Evolutionary conservation across 352 stramenopile species (phyloP).

Genomic region (Peronospora destructor): DNA sequence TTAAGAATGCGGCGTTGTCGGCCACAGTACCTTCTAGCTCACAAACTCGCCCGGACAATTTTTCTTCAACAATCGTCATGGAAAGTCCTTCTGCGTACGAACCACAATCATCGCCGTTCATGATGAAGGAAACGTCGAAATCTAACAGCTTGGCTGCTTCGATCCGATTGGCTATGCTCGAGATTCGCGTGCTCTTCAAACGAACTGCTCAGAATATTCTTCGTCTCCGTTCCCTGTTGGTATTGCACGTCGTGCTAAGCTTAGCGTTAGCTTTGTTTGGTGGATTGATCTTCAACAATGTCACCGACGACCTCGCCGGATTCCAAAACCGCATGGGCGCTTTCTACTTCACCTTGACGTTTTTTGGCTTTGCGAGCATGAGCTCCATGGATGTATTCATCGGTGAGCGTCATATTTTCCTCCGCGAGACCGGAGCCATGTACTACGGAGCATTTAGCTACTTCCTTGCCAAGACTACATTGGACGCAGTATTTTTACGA

Average conservation of each 20-base stretch:
- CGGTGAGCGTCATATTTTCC: slow-evolving; percentile 60
- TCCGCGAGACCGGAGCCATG: slow-evolving; percentile 70
- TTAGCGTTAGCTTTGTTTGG: slow-evolving; percentile 53
- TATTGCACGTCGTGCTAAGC: slow-evolving; percentile 59
- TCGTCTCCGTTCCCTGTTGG: slow-evolving; percentile 59
- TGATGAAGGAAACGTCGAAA: slow-evolving; percentile 35
- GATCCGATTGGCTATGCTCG: slow-evolving; percentile 40
- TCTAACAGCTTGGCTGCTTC: slow-evolving; percentile 25
- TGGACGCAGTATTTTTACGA: slow-evolving; percentile 68
- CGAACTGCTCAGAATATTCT: slow-evolving; percentile 68
- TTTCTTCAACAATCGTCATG: slow-evolving; percentile 24
- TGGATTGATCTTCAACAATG: slow-evolving; percentile 73
- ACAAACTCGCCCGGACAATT: slow-evolving; percentile 5
- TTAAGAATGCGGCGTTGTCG: slow-evolving; percentile 3
- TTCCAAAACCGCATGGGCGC: slow-evolving; percentile 82
- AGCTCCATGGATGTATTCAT: slow-evolving; percentile 85
- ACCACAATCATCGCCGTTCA: slow-evolving; percentile 51
- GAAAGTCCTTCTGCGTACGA: slow-evolving; percentile 18
- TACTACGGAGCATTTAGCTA: slow-evolving; percentile 81
- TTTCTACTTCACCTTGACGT: slow-evolving; percentile 83
- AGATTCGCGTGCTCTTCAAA: slow-evolving; percentile 61
- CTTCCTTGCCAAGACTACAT: slow-evolving; percentile 64
- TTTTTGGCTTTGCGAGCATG: slow-evolving; percentile 79
- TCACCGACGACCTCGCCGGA: slow-evolving; percentile 77
- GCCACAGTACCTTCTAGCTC: not conserved